Base-by-base conservation (phyloP, 73 alveolate species). In the Diophrys sp. region DNA sequence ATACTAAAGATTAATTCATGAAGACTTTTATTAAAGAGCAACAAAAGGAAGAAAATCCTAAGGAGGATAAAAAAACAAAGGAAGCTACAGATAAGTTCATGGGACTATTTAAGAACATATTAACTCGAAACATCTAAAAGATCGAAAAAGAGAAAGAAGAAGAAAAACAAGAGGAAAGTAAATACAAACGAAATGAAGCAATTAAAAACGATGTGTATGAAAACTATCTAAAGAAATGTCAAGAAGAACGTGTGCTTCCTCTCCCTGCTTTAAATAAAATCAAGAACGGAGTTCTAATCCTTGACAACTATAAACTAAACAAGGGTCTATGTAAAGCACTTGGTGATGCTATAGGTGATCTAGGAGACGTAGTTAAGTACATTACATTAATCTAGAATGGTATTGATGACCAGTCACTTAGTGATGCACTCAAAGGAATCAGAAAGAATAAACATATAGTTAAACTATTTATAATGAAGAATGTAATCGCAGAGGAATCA, bases 321-420 rank as follows among this genome's bases (percentile, higher is more conserved):
- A 68, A 31, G 44, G 93, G 93, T 34, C 67, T 79, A 1, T 79
- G 89, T 44, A 80, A 74, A 31, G 93, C 89, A 0, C 62, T 86
- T 26, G 89, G 87, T 11, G 68, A 69, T 71, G 87, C 75, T 31
- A 32, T 84, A 27, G 87, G 72, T 8, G 84, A 84, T 31, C 69
- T 70, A 24, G 88, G 84, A 24, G 70, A 53, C 14, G 55, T 34
- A 56, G 67, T 84, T 56, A 54, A 31, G n/a, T 67, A 77, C n/a
- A 70, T 84, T 23, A 74, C 70, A 1, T 54, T 84, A 0, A 73
- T 34, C 32, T 75, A 78, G 29, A 84, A 84, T 56, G 92, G 92
- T 24, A 84, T 84, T n/a, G 56, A 69, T 78, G 92, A 84, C 75
- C 33, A 25, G 18, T 25, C 68, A 2, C 32, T 77, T 30, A 2